These are phyloP conservation scores for Aspergillus affinis DNA, from an alignment of 495 filamentous ascomycete genomes.

Conservation along the genomic window DNA sequence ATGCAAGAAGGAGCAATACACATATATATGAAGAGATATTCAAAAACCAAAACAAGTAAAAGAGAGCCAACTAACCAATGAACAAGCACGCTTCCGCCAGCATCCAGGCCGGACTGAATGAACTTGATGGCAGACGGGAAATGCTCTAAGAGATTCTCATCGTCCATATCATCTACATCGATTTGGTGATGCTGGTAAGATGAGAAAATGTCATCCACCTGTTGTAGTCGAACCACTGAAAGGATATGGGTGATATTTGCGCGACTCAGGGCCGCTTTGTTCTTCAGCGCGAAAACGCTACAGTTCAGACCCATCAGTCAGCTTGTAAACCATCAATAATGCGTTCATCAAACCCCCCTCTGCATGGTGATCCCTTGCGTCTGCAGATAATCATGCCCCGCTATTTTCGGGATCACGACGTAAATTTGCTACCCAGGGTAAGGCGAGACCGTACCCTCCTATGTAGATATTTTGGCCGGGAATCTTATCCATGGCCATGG, in stretches of 20 bases:
- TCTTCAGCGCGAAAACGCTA: slow-evolving; percentile 75
- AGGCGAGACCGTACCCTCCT: slow-evolving; percentile 66
- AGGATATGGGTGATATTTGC: slow-evolving; percentile 86
- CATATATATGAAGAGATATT: not conserved
- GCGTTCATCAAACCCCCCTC: not conserved
- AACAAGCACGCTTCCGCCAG: slow-evolving; percentile 65
- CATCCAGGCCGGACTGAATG: slow-evolving; percentile 73
- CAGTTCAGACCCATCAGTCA: slow-evolving; percentile 17
- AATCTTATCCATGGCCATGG: slow-evolving; percentile 53
- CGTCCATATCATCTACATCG: slow-evolving; percentile 82
- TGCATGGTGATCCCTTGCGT: not conserved
- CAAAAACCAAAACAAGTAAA: slow-evolving; percentile 1
- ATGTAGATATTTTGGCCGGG: slow-evolving; percentile 77
- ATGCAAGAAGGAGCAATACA: not conserved
- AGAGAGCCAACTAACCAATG: slow-evolving; percentile 61
- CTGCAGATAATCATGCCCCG: not conserved
- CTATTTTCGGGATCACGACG: not conserved
- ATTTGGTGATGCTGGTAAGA: slow-evolving; percentile 69
- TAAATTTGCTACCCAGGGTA: not conserved
- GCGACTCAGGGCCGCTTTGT: slow-evolving; percentile 62
- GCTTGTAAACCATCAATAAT: slow-evolving; percentile 7
- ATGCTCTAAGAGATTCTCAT: slow-evolving; percentile 80
- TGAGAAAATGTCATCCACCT: slow-evolving; percentile 40
- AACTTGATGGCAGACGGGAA: slow-evolving; percentile 75
- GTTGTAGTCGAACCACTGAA: slow-evolving; percentile 69